Percentiles rank a stretch among this genome's conserved stretches.
These are phyloP conservation scores for Hyaloraphidium curvatum DNA, from an alignment of 192 early-diverging fungal species.

Conservation along the genomic window DNA sequence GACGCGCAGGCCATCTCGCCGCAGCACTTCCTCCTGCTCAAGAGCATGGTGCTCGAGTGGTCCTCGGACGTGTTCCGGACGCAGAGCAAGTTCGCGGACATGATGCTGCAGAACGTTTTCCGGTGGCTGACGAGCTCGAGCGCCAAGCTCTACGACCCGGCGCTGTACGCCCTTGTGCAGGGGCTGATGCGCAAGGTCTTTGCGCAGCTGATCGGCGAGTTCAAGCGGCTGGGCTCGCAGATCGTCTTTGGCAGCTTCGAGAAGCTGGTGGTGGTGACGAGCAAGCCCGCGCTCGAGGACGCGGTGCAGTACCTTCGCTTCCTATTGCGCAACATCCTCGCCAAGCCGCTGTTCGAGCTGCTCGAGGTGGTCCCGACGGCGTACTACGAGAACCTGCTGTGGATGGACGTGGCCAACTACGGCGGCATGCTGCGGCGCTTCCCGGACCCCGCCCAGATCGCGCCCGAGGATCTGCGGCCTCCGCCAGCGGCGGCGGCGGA, in stretches of 20 bases:
- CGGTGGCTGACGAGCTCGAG: slow-evolving; percentile 62
- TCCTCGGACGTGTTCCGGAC: slow-evolving; percentile 36
- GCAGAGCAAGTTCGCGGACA: slow-evolving; percentile 29
- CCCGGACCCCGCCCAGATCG: not conserved
- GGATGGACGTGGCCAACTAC: slow-evolving; percentile 86
- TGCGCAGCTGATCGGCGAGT: slow-evolving; percentile 60
- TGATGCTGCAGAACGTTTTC: slow-evolving; percentile 66
- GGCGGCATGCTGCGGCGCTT: slow-evolving; percentile 28
- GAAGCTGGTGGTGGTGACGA: slow-evolving; percentile 60
- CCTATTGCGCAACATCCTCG: slow-evolving; percentile 41
- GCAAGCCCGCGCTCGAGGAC: slow-evolving; percentile 48
- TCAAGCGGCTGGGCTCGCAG: slow-evolving; percentile 51
- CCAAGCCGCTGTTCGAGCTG: slow-evolving; percentile 53
- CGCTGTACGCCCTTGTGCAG: slow-evolving; percentile 55
- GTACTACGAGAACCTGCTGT: slow-evolving; percentile 66
- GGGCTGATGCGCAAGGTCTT: slow-evolving; percentile 81
- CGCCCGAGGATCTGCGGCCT: not conserved
- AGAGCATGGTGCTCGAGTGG: slow-evolving; percentile 62
- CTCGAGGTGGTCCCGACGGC: slow-evolving; percentile 44
- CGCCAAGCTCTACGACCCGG: slow-evolving; percentile 62
- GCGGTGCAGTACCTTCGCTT: slow-evolving; percentile 59
- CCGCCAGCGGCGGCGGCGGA: slow-evolving; percentile 16
- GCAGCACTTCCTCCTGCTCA: slow-evolving; percentile 53
- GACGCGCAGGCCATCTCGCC: slow-evolving; percentile 19
- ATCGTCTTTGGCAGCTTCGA: slow-evolving; percentile 65